Conservation (phyloP, 768 basidiomycete species). For the Amanita molliuscula region DNA sequence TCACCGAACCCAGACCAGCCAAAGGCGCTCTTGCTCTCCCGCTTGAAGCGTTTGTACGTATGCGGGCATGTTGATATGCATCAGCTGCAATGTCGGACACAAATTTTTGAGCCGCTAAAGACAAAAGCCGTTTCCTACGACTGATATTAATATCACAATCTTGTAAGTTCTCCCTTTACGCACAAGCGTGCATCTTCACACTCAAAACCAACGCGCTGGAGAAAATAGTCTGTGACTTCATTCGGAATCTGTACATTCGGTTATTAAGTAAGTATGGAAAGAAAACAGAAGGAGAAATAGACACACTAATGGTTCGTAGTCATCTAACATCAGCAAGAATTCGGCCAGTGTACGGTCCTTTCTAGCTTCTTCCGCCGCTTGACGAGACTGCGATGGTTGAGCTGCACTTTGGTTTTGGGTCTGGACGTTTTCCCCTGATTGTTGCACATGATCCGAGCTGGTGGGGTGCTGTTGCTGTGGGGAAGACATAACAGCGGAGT, state of each 20-base stretch:
- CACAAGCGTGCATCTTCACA: constrained; percentile 90
- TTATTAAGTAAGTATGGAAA: not conserved
- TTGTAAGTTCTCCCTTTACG: constrained; percentile 4
- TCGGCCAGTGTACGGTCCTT: constrained; percentile 89
- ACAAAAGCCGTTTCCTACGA: constrained; percentile 82
- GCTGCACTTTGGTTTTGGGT: constrained; percentile 13
- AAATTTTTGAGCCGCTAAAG: constrained; percentile 95
- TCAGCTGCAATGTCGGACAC: constrained; percentile 94
- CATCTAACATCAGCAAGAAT: constrained; percentile 92
- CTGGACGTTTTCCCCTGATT: constrained; percentile 18
- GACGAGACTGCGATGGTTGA: constrained; percentile 38
- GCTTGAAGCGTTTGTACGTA: constrained; percentile 79
- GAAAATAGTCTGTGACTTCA: constrained; percentile 95
- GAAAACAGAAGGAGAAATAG: not conserved
- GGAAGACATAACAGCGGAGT: constrained; percentile 20
- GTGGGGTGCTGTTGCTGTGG: constrained; percentile 22
- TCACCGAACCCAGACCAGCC: constrained; percentile 48
- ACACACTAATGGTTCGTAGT: constrained; percentile 88
- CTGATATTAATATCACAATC: not conserved
- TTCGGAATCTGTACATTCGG: constrained; percentile 68
- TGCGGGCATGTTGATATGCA: constrained; percentile 95
- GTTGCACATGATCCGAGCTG: constrained; percentile 16
- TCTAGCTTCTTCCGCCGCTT: constrained; percentile 69
- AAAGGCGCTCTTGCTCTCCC: constrained; percentile 55
- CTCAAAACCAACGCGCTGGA: constrained; percentile 93